These are phyloP conservation scores for Gaultheria prostrata DNA, from an alignment of 148 eudicot genomes.

Conservation along the genomic window DNA sequence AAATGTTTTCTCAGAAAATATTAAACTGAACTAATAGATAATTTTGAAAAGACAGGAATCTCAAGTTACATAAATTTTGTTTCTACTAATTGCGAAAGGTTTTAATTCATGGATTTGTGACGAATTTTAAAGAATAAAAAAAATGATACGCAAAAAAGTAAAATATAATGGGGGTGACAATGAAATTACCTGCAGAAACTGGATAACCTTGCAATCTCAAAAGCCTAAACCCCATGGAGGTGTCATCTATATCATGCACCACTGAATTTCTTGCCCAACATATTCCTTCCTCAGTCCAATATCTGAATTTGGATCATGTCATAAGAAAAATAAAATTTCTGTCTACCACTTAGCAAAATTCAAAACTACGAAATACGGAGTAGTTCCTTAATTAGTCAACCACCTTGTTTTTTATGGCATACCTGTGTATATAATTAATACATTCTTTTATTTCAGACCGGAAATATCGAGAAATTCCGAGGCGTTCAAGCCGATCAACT, in stretches of 20 bases:
- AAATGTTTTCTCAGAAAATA: too few species aligned
- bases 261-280: constrained; percentile 78
- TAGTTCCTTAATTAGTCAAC: too few species aligned
- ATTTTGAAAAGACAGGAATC: neutral
- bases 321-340: too few species aligned
- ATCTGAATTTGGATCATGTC: constrained; percentile 35
- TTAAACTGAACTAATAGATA: neutral
- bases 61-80: neutral
- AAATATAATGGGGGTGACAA: neutral
- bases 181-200: constrained; percentile 54
- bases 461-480: constrained; percentile 64
- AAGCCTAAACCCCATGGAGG: constrained; percentile 84
- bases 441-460: constrained; percentile 42
- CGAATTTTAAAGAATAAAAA: neutral
- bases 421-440: constrained; percentile 52
- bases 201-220: constrained; percentile 68
- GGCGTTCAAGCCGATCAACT: constrained; percentile 61
- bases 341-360: too few species aligned
- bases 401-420: neutral
- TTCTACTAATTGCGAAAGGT: neutral
- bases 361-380: too few species aligned
- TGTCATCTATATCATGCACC: constrained; percentile 77
- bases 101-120: neutral
- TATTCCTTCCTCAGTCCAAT: constrained; percentile 75
- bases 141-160: neutral